Percentiles rank a stretch among this genome's conserved stretches.
Conservation (phyloP, 2,329 filamentous ascomycete genomes). For the Moelleriella libera region DNA sequence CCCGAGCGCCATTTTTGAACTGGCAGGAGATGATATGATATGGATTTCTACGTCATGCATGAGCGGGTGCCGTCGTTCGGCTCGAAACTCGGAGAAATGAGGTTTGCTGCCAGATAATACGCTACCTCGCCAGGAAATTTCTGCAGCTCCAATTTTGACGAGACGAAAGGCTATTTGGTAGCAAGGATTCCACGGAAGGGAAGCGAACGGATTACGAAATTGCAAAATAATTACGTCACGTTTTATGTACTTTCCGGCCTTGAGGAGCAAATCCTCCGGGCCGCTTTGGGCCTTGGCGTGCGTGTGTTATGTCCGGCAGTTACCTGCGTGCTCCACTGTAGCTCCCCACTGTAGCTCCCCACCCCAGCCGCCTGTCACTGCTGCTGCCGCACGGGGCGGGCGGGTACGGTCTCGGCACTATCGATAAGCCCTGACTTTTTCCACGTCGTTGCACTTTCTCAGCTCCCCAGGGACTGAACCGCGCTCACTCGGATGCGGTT, state of each 20-base stretch:
- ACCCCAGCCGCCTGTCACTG: neutral
- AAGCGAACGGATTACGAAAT: neutral
- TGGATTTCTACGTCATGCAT: too few relatives aligned
- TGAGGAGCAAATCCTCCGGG: constrained; percentile 7
- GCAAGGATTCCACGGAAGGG: too few relatives aligned
- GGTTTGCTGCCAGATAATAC: too few relatives aligned
- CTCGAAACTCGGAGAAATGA: too few relatives aligned
- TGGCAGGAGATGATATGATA: too few relatives aligned
- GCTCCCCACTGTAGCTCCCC: neutral
- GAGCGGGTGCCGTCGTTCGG: too few relatives aligned
- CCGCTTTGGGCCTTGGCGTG: neutral
- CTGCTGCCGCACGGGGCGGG: neutral
- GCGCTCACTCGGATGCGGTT: too few relatives aligned
- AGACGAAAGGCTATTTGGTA: too few relatives aligned
- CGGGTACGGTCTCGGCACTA: neutral
- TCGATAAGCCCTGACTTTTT: constrained; percentile 6
- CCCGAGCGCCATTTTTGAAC: too few relatives aligned
- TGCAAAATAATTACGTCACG: neutral
- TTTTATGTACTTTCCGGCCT: neutral
- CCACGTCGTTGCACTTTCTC: neutral
- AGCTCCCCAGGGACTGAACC: neutral
- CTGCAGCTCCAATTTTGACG: too few relatives aligned
- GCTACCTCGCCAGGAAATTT: too few relatives aligned
- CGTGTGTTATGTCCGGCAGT: neutral
- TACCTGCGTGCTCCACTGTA: neutral